A percentile compares a stretch with the other conserved stretches of the same genome.
phyloP scores from a whole-genome alignment of 2,329 filamentous ascomycete species.

The Apiospora malaysiana region DNA sequence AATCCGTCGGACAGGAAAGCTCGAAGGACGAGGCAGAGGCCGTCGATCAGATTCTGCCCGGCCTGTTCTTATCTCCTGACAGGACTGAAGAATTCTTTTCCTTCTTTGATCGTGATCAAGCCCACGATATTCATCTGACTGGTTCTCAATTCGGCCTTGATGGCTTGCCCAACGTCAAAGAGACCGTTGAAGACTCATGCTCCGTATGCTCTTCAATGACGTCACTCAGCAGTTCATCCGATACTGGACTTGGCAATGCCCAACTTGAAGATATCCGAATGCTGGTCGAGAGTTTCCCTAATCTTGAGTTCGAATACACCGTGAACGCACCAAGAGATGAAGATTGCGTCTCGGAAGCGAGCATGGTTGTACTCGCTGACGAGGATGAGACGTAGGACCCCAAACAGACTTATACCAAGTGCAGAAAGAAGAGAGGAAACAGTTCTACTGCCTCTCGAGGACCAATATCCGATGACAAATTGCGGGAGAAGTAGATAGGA shows the following conservation, averaged over 20 bases:
- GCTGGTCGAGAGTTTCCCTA: too few species aligned
- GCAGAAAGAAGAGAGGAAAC: neutral
- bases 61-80: neutral
- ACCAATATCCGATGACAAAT: too few species aligned
- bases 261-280: neutral
- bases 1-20: neutral
- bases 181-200: neutral
- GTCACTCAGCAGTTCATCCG: neutral
- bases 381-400: neutral
- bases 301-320: neutral
- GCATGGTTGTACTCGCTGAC: neutral
- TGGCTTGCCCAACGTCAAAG: neutral
- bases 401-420: too few species aligned
- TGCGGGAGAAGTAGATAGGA: too few species aligned
- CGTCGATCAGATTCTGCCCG: neutral
- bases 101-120: neutral
- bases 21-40: neutral
- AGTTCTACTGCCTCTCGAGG: too few species aligned
- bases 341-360: neutral
- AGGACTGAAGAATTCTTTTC: too few species aligned
- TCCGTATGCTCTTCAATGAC: neutral
- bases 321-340: neutral
- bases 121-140: neutral
- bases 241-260: neutral
- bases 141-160: neutral